Percentiles rank a stretch among this genome's conserved stretches.
phyloP scores from a whole-genome alignment of 108 stramenopile species.

The Nitzschia putrida region DNA sequence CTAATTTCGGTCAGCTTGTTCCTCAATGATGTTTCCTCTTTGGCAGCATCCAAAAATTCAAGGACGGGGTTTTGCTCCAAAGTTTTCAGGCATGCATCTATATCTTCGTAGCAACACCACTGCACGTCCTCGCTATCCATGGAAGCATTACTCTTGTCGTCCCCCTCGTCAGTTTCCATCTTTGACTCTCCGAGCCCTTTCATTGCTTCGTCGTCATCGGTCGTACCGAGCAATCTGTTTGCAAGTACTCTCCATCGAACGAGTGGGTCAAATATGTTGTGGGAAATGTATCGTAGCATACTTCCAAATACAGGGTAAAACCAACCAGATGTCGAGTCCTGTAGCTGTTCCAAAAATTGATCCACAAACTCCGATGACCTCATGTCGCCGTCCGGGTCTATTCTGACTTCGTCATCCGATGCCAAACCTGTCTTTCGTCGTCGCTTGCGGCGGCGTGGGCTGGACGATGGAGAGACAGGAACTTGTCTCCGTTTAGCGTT shows the following conservation, averaged over 20 bases:
- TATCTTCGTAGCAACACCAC: slow-evolving; percentile 43
- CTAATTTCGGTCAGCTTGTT: slow-evolving; percentile 47
- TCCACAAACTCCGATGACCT: slow-evolving; percentile 14
- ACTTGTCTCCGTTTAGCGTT: slow-evolving; percentile 23
- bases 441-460: slow-evolving; percentile 26
- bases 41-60: slow-evolving; percentile 42
- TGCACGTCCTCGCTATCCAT: slow-evolving; percentile 34
- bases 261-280: slow-evolving; percentile 26
- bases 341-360: slow-evolving; percentile 9
- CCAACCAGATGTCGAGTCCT: slow-evolving; percentile 3
- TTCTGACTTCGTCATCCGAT: neutral
- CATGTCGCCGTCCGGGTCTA: slow-evolving; percentile 19
- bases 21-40: slow-evolving; percentile 33
- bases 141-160: slow-evolving; percentile 10
- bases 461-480: neutral
- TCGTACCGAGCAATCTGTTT: slow-evolving; percentile 20
- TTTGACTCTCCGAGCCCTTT: neutral
- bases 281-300: slow-evolving; percentile 30
- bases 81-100: slow-evolving; percentile 40
- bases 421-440: neutral
- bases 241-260: slow-evolving; percentile 29
- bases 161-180: neutral
- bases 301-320: slow-evolving; percentile 12
- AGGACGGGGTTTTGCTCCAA: slow-evolving; percentile 35
- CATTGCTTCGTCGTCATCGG: slow-evolving; percentile 25